A percentile compares a stretch with the other conserved stretches of the same genome.
Evolutionary conservation across 2,329 filamentous ascomycete genomes (phyloP).

Genomic region (Trichoderma gracile): DNA sequence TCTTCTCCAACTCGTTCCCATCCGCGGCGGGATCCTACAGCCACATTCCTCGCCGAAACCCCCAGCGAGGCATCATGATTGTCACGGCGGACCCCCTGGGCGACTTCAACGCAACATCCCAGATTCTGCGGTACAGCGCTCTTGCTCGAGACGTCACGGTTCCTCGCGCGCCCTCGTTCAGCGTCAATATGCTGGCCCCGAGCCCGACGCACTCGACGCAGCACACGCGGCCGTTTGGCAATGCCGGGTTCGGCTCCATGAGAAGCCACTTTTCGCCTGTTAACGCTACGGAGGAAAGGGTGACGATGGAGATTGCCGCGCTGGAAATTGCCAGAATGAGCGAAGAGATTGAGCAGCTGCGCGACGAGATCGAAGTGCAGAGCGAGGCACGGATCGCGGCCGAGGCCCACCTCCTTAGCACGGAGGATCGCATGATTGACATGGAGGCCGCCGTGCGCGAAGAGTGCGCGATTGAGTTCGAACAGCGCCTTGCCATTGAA

Average conservation of each 20-base stretch:
- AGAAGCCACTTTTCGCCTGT: slow-evolving; percentile 45
- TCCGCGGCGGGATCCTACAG: slow-evolving; percentile 50
- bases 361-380: slow-evolving; percentile 69
- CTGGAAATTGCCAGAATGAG: slow-evolving; percentile 76
- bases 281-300: slow-evolving; percentile 51
- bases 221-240: slow-evolving; percentile 46
- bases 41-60: slow-evolving; percentile 55
- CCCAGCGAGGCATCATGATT: slow-evolving; percentile 92
- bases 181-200: slow-evolving; percentile 63
- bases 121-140: slow-evolving; percentile 92
- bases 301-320: slow-evolving; percentile 80
- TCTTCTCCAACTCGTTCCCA: slow-evolving; percentile 87
- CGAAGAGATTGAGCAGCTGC: slow-evolving; percentile 71
- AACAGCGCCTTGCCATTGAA: slow-evolving; percentile 72
- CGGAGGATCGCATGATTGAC: slow-evolving; percentile 64
- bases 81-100: slow-evolving; percentile 91
- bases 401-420: slow-evolving; percentile 70
- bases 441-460: slow-evolving; percentile 85
- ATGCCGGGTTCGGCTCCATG: slow-evolving; percentile 40
- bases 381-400: slow-evolving; percentile 67
- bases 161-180: slow-evolving; percentile 81
- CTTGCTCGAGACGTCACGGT: slow-evolving; percentile 91
- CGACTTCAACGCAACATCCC: slow-evolving; percentile 95
- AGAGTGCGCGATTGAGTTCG: slow-evolving; percentile 86
- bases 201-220: slow-evolving; percentile 37